Percentiles rank a stretch among this genome's conserved stretches.
phyloP scores from a whole-genome alignment of 1,139 yeast species.

The Taphrina flavorubra region DNA sequence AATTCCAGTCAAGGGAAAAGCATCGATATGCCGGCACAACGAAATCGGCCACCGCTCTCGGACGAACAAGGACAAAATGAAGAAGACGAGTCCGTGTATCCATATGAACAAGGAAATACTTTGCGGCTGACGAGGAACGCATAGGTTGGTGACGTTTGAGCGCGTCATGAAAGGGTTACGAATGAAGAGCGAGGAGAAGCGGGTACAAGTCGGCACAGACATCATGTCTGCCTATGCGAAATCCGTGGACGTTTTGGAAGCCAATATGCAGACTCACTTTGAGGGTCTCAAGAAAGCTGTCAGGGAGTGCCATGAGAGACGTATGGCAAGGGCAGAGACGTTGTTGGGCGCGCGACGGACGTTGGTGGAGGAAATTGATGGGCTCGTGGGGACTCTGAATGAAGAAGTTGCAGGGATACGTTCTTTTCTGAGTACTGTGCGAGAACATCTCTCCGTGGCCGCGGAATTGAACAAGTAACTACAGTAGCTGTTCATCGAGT shows the following conservation, averaged over 20 bases:
- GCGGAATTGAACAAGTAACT: background rate
- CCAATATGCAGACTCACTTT: background rate
- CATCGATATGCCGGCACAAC: background rate
- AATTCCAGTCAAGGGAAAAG: too few relatives aligned
- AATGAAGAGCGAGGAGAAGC: constrained; percentile 2
- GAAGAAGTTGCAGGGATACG: background rate
- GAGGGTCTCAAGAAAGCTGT: background rate
- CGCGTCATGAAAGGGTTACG: background rate
- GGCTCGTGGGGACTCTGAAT: background rate
- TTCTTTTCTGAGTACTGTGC: background rate
- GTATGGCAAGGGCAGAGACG: background rate
- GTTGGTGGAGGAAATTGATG: constrained; percentile 1
- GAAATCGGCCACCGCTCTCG: background rate
- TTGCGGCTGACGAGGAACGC: background rate
- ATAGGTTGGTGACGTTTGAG: constrained; percentile 8
- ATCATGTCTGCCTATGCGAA: background rate
- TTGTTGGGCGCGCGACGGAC: background rate
- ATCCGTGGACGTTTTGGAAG: background rate
- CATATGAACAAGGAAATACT: too few relatives aligned
- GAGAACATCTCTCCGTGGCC: background rate
- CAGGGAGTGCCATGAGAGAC: background rate
- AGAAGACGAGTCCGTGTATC: constrained; percentile 7
- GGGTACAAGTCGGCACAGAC: background rate
- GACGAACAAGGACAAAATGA: background rate
- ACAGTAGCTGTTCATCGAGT: background rate